Evolutionary conservation across 2,329 filamentous ascomycete genomes (phyloP).

Genomic region (Fusarium dlaminii): DNA sequence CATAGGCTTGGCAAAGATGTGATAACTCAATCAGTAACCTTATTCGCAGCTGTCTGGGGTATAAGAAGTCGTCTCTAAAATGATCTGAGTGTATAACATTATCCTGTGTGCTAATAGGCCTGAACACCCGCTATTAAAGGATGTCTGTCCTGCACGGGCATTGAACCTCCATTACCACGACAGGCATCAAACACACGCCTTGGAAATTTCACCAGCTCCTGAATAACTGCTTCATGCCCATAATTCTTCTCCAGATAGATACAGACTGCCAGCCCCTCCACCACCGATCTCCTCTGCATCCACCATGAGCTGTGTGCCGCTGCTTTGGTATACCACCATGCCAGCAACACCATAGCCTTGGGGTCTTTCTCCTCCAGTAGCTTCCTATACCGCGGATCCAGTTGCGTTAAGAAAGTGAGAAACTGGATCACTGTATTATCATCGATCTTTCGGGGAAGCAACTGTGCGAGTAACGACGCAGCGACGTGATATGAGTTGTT

Average conservation of each 20-base stretch:
- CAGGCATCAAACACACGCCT: conserved; percentile 23
- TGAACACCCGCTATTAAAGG: not conserved
- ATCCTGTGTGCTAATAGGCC: not conserved
- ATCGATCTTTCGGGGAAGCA: conserved; percentile 48
- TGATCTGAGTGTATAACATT: not conserved
- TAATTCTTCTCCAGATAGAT: conserved; percentile 45
- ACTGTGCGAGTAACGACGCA: conserved; percentile 49
- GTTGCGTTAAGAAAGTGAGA: conserved; percentile 57
- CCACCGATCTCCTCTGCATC: conserved; percentile 54
- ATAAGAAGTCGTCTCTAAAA: not conserved
- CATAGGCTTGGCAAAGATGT: not conserved
- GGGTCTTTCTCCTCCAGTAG: conserved; percentile 62
- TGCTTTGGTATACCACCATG: conserved; percentile 65
- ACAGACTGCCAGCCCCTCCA: conserved; percentile 62
- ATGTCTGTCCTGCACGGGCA: not conserved
- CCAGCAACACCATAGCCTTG: conserved; percentile 63
- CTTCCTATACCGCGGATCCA: conserved; percentile 54
- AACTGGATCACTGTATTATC: conserved; percentile 56
- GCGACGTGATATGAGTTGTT: conserved; percentile 48
- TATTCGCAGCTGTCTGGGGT: accelerated
- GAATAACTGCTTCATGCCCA: conserved; percentile 10
- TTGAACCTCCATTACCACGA: not conserved
- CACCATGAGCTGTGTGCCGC: conserved; percentile 57
- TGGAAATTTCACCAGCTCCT: conserved; percentile 30
- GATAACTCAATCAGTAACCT: not conserved